Conservation (phyloP, 345 rosid species). For the Sonneratia caseolaris region DNA sequence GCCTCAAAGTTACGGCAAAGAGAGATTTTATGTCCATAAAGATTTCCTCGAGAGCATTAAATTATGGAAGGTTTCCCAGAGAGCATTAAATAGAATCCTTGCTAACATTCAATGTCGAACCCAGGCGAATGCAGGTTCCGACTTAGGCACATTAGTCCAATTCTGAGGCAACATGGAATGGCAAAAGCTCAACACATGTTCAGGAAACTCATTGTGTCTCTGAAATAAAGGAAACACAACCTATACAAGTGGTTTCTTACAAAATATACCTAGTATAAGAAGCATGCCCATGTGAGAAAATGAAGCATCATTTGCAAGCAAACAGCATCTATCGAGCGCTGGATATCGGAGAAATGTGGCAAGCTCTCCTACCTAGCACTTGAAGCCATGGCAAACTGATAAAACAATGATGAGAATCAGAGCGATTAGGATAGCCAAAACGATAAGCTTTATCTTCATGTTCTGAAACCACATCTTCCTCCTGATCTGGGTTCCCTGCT, state of each 20-base stretch:
- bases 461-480: conserved; percentile 74
- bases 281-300: conserved; percentile 1
- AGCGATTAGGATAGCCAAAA: conserved; percentile 43
- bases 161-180: neutral
- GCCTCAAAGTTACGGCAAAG: no score
- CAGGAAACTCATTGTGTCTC: neutral
- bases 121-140: neutral
- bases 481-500: conserved; percentile 55
- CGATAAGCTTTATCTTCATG: conserved; percentile 73
- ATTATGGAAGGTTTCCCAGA: no score
- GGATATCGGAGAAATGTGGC: neutral
- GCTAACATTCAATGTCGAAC: no score
- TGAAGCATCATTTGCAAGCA: neutral
- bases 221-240: neutral
- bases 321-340: neutral
- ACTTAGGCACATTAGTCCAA: neutral
- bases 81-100: no score
- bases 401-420: conserved; percentile 53
- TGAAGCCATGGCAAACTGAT: conserved; percentile 49
- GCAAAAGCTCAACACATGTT: neutral
- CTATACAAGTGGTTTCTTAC: conserved; percentile 9
- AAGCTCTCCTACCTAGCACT: conserved; percentile 21
- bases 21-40: no score
- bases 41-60: no score
- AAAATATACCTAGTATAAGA: neutral